Evolutionary conservation across 148 eudicot species (phyloP).

Genomic region (Nyssa sinensis): DNA sequence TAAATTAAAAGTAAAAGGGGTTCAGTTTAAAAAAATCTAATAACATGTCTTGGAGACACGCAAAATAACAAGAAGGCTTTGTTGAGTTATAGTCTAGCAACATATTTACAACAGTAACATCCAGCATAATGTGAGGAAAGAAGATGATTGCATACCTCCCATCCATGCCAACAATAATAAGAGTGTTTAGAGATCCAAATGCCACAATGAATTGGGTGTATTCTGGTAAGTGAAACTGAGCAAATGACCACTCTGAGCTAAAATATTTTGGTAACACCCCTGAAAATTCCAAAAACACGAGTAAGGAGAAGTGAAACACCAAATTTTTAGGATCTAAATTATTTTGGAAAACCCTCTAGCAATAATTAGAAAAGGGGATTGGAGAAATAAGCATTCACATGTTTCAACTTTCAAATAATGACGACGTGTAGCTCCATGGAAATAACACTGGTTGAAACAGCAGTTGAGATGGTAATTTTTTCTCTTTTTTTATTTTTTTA

Average conservation of each 20-base stretch:
- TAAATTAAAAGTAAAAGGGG: no score
- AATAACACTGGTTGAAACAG: background rate
- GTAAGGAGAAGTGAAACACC: background rate
- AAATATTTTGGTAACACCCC: conserved; percentile 92
- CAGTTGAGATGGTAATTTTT: background rate
- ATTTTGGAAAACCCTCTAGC: background rate
- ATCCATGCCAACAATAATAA: conserved; percentile 75
- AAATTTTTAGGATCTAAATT: background rate
- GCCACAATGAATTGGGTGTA: conserved; percentile 65
- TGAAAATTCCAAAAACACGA: conserved; percentile 26
- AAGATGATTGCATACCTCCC: conserved; percentile 65
- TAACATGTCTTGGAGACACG: background rate
- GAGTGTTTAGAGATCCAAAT: conserved; percentile 82
- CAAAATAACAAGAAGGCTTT: background rate
- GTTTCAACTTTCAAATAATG: background rate
- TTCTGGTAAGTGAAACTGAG: conserved; percentile 80
- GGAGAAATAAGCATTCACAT: background rate
- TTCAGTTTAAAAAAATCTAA: no score
- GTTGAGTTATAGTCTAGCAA: background rate
- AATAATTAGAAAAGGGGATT: no score
- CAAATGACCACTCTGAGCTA: conserved; percentile 98
- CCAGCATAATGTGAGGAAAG: background rate
- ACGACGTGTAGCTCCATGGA: background rate
- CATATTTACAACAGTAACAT: background rate
- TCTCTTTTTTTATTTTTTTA: no score